phyloP scores from a whole-genome alignment of 164 flowering plant species.

The Vitis vinifera region DNA sequence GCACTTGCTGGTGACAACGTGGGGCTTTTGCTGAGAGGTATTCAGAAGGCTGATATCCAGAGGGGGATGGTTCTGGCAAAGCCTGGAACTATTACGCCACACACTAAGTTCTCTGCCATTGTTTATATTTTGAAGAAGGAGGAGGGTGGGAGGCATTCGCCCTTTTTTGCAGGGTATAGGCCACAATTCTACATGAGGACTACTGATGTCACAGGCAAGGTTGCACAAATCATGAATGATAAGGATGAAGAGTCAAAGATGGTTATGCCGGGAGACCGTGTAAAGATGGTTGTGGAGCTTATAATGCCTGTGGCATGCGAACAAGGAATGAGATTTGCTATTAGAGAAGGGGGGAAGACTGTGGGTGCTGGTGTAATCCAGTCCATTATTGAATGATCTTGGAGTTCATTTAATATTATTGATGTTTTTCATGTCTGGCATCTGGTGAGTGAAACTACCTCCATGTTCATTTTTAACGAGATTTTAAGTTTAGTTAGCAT shows the following conservation, averaged over 20 bases:
- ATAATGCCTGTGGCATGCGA: conserved; percentile 66
- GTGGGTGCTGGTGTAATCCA: conserved; percentile 73
- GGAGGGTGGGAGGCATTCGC: conserved; percentile 71
- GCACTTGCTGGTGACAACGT: conserved; percentile 71
- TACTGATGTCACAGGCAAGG: conserved; percentile 67
- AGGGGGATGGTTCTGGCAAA: conserved; percentile 74
- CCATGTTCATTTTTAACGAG: no score
- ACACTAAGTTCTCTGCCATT: conserved; percentile 55
- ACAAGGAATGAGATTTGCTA: conserved; percentile 70
- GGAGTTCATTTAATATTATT: no score
- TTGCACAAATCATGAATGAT: conserved; percentile 51
- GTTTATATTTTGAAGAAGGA: conserved; percentile 80
- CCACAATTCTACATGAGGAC: conserved; percentile 79
- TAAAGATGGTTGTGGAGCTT: conserved; percentile 66
- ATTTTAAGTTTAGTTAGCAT: no score
- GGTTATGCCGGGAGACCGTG: conserved; percentile 83
- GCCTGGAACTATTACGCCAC: conserved; percentile 59
- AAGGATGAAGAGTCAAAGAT: conserved; percentile 78
- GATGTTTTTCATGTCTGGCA: no score
- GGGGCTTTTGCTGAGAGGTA: conserved; percentile 60
- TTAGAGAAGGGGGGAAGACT: conserved; percentile 75
- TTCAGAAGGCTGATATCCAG: conserved; percentile 61
- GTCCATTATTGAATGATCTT: conserved; percentile 47
- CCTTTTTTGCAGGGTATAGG: conserved; percentile 60
- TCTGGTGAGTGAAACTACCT: no score